Evolutionary conservation across 2,329 filamentous ascomycete genomes (phyloP).

Genomic region (Apiospora malaysiana): DNA sequence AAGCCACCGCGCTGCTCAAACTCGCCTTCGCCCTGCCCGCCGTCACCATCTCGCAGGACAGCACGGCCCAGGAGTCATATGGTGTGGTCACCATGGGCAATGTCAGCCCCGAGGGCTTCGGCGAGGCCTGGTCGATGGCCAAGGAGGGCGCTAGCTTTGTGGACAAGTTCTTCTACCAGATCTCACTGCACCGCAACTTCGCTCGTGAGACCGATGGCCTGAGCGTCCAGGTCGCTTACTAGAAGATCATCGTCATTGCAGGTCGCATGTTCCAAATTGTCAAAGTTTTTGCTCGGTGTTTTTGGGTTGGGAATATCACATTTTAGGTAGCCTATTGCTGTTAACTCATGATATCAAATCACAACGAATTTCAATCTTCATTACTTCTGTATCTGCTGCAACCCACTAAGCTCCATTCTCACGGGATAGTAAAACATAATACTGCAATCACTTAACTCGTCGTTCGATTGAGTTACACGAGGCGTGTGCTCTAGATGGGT

Average conservation of each 20-base stretch:
- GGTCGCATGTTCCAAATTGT: neutral
- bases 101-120: conserved; percentile 61
- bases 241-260: conserved; percentile 41
- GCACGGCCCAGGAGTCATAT: conserved; percentile 68
- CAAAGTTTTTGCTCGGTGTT: neutral
- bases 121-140: conserved; percentile 65
- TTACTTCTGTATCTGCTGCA: neutral
- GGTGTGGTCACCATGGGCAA: conserved; percentile 74
- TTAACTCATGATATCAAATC: neutral
- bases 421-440: neutral
- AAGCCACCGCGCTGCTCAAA: conserved; percentile 69
- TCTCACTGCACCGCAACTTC: conserved; percentile 77
- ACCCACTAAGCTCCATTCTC: too few species aligned
- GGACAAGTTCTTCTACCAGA: conserved; percentile 71
- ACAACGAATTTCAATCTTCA: neutral
- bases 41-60: conserved; percentile 49
- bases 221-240: conserved; percentile 71
- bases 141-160: conserved; percentile 74
- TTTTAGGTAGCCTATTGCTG: neutral
- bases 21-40: conserved; percentile 51
- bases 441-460: neutral
- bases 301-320: neutral
- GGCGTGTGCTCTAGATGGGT: neutral
- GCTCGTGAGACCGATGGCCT: conserved; percentile 76
- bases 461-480: neutral